Evolutionary conservation across 2,329 filamentous ascomycete species (phyloP).

Genomic region (Hypoxylon sp.): DNA sequence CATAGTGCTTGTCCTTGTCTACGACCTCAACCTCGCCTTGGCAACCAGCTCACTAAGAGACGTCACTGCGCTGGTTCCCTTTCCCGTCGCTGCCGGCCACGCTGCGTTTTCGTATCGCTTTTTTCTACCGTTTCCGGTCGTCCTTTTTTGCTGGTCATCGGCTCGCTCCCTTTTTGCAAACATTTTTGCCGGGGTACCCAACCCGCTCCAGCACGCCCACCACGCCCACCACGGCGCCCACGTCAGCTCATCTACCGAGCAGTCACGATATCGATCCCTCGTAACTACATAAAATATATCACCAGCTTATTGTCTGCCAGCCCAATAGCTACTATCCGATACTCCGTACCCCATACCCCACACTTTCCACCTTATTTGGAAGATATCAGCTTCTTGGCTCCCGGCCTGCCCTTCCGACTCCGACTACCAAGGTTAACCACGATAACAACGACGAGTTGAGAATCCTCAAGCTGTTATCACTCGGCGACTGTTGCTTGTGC

Average conservation of each 20-base stretch:
- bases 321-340: constrained; percentile 16
- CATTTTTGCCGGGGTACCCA: constrained; percentile 28
- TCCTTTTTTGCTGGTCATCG: background rate
- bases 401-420: constrained; percentile 21
- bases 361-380: constrained; percentile 28
- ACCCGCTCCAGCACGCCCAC: constrained; percentile 8
- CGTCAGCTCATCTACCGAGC: constrained; percentile 23
- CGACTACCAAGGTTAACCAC: constrained; percentile 13
- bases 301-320: constrained; percentile 12
- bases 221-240: background rate
- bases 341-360: constrained; percentile 18
- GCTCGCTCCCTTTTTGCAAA: background rate
- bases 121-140: background rate
- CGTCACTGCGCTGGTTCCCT: constrained; percentile 1
- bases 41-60: background rate
- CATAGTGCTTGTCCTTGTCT: background rate
- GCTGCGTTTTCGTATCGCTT: constrained; percentile 15
- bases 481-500: too few species aligned
- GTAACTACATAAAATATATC: constrained; percentile 27
- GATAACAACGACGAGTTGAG: constrained; percentile 23
- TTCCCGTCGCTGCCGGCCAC: background rate
- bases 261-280: constrained; percentile 14
- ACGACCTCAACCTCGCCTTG: constrained; percentile 5
- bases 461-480: background rate
- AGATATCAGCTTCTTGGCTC: constrained; percentile 24